Conservation (phyloP, 1,139 yeast genomes). For the Suhomyces taliae region DNA sequence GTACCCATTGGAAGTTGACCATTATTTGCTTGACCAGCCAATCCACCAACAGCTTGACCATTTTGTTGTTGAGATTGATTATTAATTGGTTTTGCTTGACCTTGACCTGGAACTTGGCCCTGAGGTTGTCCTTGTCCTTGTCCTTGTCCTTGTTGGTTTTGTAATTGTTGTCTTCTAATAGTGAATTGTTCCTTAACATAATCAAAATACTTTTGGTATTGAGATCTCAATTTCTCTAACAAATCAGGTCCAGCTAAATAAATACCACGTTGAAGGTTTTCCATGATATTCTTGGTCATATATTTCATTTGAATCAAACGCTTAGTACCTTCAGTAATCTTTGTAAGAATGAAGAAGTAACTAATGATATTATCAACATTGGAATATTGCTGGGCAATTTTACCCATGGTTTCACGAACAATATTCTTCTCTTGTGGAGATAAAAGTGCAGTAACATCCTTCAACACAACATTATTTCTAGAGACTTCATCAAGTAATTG, state of each 20-base stretch:
- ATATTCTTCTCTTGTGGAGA: constrained; percentile 63
- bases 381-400: constrained; percentile 62
- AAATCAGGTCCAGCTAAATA: constrained; percentile 69
- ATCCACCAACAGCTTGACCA: constrained; percentile 4
- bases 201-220: constrained; percentile 72
- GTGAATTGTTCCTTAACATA: constrained; percentile 58
- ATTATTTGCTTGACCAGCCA: constrained; percentile 4
- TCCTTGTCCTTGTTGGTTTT: constrained; percentile 19
- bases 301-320: constrained; percentile 75
- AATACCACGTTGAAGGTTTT: constrained; percentile 59
- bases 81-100: constrained; percentile 4
- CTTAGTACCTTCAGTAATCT: constrained; percentile 72
- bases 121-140: constrained; percentile 6
- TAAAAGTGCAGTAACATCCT: constrained; percentile 62
- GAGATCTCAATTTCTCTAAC: constrained; percentile 66
- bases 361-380: constrained; percentile 77
- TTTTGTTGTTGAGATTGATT: constrained; percentile 1
- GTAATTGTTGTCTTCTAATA: constrained; percentile 35
- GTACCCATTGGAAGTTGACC: constrained; percentile 7
- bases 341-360: constrained; percentile 71
- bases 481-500: constrained; percentile 69
- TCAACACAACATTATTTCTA: constrained; percentile 61
- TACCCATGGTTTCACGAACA: constrained; percentile 58
- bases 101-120: constrained; percentile 1
- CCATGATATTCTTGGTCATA: constrained; percentile 75